phyloP scores from a whole-genome alignment of 2,329 filamentous ascomycete genomes.

The Talaromyces sp. region DNA sequence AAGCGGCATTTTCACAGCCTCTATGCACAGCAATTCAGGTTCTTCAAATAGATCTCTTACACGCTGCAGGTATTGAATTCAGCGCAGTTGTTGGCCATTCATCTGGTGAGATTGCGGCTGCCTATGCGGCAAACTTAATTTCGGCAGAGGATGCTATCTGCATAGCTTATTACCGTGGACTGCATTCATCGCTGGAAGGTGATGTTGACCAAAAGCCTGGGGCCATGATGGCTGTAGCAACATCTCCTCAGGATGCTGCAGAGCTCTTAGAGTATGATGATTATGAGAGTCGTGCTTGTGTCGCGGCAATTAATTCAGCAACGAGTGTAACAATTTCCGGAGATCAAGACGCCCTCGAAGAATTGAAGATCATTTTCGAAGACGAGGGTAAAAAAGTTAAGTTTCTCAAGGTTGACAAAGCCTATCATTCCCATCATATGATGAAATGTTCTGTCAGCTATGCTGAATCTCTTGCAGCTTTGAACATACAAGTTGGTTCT shows the following conservation, averaged over 20 bases:
- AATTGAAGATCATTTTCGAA: conserved; percentile 26
- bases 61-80: conserved; percentile 46
- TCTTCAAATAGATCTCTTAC: conserved; percentile 48
- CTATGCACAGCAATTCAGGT: conserved; percentile 52
- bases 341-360: conserved; percentile 19
- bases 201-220: background rate
- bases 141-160: conserved; percentile 49
- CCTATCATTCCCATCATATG: conserved; percentile 35
- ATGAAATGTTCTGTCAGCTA: background rate
- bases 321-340: conserved; percentile 27
- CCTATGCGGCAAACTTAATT: conserved; percentile 45
- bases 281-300: conserved; percentile 1
- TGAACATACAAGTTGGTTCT: background rate
- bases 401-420: conserved; percentile 23
- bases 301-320: conserved; percentile 22
- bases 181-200: background rate
- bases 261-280: background rate
- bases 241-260: conserved; percentile 1
- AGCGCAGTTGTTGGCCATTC: conserved; percentile 51
- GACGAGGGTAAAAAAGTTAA: conserved; percentile 22
- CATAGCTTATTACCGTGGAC: conserved; percentile 47
- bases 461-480: background rate
- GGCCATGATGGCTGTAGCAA: conserved; percentile 19
- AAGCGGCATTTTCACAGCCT: conserved; percentile 16
- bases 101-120: conserved; percentile 54